Base-by-base conservation (phyloP, 345 rosid genomes). In the Lumnitzera racemosa region DNA sequence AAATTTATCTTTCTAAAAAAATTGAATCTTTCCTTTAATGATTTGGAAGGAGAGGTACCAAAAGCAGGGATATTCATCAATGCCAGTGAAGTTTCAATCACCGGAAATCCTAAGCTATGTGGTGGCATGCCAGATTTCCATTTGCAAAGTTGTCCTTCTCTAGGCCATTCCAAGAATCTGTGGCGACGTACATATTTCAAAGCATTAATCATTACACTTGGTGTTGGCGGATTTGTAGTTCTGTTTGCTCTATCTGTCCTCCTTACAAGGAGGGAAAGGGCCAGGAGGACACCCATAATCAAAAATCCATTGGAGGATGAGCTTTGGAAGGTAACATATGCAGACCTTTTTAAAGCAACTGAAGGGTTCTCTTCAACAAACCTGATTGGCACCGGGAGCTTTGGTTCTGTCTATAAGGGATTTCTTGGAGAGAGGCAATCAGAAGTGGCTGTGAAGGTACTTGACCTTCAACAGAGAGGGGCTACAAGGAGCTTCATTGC, bases 401-500 rank as follows among this genome's bases (percentile, higher is more conserved):
- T 54, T 8, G 78, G 78, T 25, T 67, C 65, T 3, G 78, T 77
- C 15, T 73, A 67, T 31, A 77, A 64, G 61, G 72, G 75, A 31
- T 64, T 57, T 24, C 71, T 76, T 2, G 62, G 25, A n/a, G 27
- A 36, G 1, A 53, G 25, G 10, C 57, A 61, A 48, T 24, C 15
- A 15, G 11, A 16, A 2, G 55, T 68, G 17, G 77, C 73, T 7
- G 67, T 65, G 56, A 73, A 73, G 64, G 70, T 78, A 41, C 47
- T 83, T 15, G 57, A 80, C 61, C 43, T 83, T 61, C 70, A 65
- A 58, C 59, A 31, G 54, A 66, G 20, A 48, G 80, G 81, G 61
- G 85, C 78, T 24, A 57, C 64, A 13, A 79, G 62, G 62, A 80
- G 88, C 55, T 83, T 78, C 64, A 43, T 61, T 27, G 74, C 77